A percentile compares a stretch with the other conserved stretches of the same genome.
Conservation (phyloP, 371 early-diverging fungal species). For the Entomophthora muscae region DNA sequence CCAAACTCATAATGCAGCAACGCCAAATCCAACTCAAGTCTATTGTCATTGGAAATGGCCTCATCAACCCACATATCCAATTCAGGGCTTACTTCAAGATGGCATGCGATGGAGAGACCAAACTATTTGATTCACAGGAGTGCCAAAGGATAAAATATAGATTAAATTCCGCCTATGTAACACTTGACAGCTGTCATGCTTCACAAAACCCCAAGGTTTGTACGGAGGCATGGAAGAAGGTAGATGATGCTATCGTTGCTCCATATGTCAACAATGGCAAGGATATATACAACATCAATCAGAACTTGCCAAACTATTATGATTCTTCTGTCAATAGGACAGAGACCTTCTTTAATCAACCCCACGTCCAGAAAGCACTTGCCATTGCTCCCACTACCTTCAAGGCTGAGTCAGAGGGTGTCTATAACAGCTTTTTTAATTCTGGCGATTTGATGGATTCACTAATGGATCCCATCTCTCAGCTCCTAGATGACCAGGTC, state of each 20-base stretch:
- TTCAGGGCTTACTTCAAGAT: conserved; percentile 12
- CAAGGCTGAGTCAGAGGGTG: not conserved
- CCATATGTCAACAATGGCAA: conserved; percentile 44
- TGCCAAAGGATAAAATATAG: not conserved
- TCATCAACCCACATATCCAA: conserved; percentile 61
- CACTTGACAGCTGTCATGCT: conserved; percentile 64
- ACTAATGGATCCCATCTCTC: not conserved
- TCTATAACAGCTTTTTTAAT: not conserved
- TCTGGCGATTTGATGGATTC: not conserved
- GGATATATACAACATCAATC: conserved; percentile 66
- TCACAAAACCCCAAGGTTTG: conserved; percentile 50
- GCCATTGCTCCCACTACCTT: not conserved
- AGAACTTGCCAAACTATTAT: conserved; percentile 14
- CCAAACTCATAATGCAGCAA: conserved; percentile 26
- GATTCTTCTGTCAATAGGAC: not conserved
- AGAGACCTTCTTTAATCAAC: not conserved
- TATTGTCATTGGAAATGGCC: conserved; percentile 65
- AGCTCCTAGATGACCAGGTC: conserved; percentile 49
- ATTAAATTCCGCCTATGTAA: not conserved
- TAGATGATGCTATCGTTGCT: conserved; percentile 50
- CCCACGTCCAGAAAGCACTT: not conserved
- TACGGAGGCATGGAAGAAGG: conserved; percentile 65
- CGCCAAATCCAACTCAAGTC: conserved; percentile 34
- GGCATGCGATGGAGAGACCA: not conserved
- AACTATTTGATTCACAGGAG: conserved; percentile 12